Percentiles rank a stretch among this genome's conserved stretches.
Evolutionary conservation across 1,284 basidiomycete species (phyloP).

Genomic region (Phlebopus sp.): DNA sequence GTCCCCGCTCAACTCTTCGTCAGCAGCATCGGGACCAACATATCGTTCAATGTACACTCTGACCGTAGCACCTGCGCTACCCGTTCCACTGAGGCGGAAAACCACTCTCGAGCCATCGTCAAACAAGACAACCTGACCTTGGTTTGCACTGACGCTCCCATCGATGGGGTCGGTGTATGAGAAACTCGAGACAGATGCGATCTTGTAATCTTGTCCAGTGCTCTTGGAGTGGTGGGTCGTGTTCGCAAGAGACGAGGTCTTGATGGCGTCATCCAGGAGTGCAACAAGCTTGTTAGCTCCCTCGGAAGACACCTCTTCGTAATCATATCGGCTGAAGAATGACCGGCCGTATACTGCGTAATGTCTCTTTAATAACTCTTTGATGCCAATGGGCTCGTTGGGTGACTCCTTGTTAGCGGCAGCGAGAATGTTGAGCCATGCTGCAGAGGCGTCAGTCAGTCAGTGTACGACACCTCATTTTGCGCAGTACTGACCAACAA

Average conservation of each 20-base stretch:
- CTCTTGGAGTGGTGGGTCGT: slow-evolving; percentile 65
- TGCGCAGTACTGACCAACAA: slow-evolving; percentile 63
- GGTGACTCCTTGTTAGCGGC: slow-evolving; percentile 85
- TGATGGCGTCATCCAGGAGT: slow-evolving; percentile 72
- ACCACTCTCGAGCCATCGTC: slow-evolving; percentile 91
- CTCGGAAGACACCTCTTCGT: slow-evolving; percentile 94
- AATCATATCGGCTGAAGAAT: slow-evolving; percentile 99
- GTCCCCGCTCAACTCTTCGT: slow-evolving; percentile 69
- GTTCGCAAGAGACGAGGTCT: slow-evolving; percentile 63
- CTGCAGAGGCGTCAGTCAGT: slow-evolving; percentile 39
- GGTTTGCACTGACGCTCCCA: slow-evolving; percentile 88
- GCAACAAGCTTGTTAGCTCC: slow-evolving; percentile 87
- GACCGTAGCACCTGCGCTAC: slow-evolving; percentile 93
- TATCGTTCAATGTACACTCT: slow-evolving; percentile 94
- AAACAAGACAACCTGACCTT: slow-evolving; percentile 93
- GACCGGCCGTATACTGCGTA: slow-evolving; percentile 94
- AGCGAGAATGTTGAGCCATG: slow-evolving; percentile 97
- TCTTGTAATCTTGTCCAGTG: slow-evolving; percentile 72
- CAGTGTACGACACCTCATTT: slow-evolving; percentile 5
- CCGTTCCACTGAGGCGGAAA: slow-evolving; percentile 94
- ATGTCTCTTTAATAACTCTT: slow-evolving; percentile 83
- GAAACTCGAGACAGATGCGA: slow-evolving; percentile 84
- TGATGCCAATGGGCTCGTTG: slow-evolving; percentile 78
- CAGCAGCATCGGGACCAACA: slow-evolving; percentile 68
- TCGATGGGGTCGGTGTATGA: slow-evolving; percentile 98